Conservation (phyloP, 371 early-diverging fungal species). For the Fennellomyces sp. region DNA sequence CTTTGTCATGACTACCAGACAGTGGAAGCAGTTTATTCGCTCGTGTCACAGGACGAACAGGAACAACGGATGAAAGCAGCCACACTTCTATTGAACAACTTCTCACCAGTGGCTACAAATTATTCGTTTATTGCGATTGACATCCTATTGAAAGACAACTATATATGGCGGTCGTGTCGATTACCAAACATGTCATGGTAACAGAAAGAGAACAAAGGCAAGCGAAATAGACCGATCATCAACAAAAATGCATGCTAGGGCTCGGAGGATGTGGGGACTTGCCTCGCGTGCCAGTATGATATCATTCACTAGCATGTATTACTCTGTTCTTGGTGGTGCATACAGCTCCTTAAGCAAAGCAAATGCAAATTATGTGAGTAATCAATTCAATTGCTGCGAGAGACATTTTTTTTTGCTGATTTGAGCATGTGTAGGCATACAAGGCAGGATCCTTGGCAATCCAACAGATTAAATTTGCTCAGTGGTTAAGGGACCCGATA, state of each 20-base stretch:
- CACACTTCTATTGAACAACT: neutral
- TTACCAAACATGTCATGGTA: constrained; percentile 11
- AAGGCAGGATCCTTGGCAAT: constrained; percentile 49
- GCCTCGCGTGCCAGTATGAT: constrained; percentile 32
- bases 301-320: constrained; percentile 47
- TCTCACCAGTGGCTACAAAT: neutral
- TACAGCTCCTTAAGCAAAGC: constrained; percentile 53
- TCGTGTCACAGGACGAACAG: neutral
- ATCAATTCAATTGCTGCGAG: neutral
- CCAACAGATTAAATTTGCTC: constrained; percentile 48
- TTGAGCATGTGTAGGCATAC: constrained; percentile 27
- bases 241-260: constrained; percentile 16
- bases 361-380: constrained; percentile 40
- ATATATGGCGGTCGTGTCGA: constrained; percentile 4
- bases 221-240: neutral
- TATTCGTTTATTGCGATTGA: neutral
- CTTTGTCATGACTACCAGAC: constrained; percentile 12
- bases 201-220: neutral
- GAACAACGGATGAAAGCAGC: neutral
- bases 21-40: constrained; percentile 1
- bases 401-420: neutral
- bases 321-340: constrained; percentile 54
- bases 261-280: constrained; percentile 30
- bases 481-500: constrained; percentile 40
- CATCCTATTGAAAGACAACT: constrained; percentile 1